Conservation (phyloP, 1,284 basidiomycete genomes). For the Cerioporus squamosus region DNA sequence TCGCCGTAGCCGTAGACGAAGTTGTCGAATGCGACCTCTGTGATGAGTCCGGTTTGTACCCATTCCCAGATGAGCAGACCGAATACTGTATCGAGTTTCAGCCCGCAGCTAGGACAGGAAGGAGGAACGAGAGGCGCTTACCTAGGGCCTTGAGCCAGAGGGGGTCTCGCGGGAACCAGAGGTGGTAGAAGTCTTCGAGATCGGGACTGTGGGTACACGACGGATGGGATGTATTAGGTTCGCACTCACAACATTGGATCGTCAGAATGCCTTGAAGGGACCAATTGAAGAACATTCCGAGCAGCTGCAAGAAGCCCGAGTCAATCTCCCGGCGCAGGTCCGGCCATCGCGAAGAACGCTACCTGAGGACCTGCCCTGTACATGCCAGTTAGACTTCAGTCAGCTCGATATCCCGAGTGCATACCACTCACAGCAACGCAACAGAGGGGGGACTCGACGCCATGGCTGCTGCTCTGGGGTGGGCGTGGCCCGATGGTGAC, state of each 20-base stretch:
- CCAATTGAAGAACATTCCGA: not conserved
- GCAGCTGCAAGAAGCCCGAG: not conserved
- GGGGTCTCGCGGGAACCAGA: not conserved
- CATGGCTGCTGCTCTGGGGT: no score
- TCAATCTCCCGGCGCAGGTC: no score
- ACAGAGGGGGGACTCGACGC: no score
- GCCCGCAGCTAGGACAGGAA: no score
- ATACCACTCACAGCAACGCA: no score
- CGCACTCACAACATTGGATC: not conserved
- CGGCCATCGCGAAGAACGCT: no score
- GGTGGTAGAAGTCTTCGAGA: not conserved
- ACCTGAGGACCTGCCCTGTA: no score
- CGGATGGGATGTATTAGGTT: not conserved
- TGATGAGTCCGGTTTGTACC: conserved; percentile 6
- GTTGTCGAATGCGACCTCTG: conserved; percentile 1
- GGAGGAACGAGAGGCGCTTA: not conserved
- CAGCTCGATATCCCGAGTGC: no score
- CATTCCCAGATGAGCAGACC: conserved; percentile 5
- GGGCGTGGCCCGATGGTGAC: no score
- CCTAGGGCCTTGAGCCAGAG: not conserved
- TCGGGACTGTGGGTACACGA: not conserved
- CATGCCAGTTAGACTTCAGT: no score
- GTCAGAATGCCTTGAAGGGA: not conserved
- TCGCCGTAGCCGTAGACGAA: conserved; percentile 7
- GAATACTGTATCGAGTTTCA: not conserved